Conservation (phyloP, 805 yeast species). For the Ogataea allantospora region DNA sequence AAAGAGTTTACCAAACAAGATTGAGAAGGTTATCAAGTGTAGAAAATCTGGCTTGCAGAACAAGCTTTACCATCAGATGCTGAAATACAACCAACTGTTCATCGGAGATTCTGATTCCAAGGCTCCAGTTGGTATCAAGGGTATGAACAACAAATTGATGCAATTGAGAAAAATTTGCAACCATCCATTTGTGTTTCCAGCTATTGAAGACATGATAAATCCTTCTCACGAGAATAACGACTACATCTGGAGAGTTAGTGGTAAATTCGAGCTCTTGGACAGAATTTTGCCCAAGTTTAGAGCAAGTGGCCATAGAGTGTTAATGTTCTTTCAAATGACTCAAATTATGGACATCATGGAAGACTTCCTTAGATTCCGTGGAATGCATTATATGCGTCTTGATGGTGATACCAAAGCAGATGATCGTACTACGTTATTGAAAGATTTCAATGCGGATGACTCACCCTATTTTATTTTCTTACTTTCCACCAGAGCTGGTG, state of each 20-base stretch:
- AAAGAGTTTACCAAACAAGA: conserved; percentile 80
- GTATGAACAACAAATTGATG: conserved; percentile 80
- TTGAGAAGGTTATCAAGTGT: conserved; percentile 80
- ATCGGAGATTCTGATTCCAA: conserved; percentile 59
- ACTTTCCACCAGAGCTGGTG: conserved; percentile 86
- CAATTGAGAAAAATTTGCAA: conserved; percentile 82
- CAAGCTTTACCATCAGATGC: conserved; percentile 72
- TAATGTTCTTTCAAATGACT: conserved; percentile 86
- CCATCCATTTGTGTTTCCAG: conserved; percentile 86
- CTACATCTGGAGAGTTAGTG: conserved; percentile 71
- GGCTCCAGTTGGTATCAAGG: conserved; percentile 65
- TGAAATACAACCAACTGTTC: conserved; percentile 65
- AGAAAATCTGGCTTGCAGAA: conserved; percentile 71
- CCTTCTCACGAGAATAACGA: conserved; percentile 63
- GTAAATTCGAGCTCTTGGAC: conserved; percentile 78
- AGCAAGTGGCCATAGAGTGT: conserved; percentile 71
- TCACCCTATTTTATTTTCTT: conserved; percentile 79
- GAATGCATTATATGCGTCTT: conserved; percentile 68
- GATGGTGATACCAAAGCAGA: conserved; percentile 86
- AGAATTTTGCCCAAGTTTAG: conserved; percentile 73
- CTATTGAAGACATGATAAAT: conserved; percentile 68
- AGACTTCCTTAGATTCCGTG: conserved; percentile 67
- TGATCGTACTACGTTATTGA: conserved; percentile 74
- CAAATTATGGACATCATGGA: conserved; percentile 90
- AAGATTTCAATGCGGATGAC: conserved; percentile 68